A percentile compares a stretch with the other conserved stretches of the same genome.
Conservation (phyloP, 495 filamentous ascomycete genomes). For the Aspergillus cristatus region DNA sequence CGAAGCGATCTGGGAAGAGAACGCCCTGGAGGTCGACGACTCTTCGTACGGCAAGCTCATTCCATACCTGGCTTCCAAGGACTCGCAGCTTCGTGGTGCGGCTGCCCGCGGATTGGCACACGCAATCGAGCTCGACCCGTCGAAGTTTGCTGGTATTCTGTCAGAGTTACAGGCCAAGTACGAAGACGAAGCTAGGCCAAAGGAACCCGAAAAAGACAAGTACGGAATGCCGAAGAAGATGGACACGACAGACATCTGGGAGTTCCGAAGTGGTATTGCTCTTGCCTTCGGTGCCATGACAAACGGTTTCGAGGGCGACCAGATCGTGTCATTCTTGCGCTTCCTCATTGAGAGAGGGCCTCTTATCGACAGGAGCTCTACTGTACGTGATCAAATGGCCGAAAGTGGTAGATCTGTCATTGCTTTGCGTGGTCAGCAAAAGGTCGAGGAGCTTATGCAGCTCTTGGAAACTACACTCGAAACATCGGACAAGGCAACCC, state of each 20-base stretch:
- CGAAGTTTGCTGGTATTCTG: conserved; percentile 48
- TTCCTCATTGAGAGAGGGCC: conserved; percentile 82
- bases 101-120: conserved; percentile 77
- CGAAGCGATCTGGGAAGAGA: conserved; percentile 88
- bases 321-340: conserved; percentile 66
- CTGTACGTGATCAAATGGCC: conserved; percentile 83
- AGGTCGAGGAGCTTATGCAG: conserved; percentile 86
- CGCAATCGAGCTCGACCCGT: conserved; percentile 49
- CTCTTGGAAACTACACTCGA: conserved; percentile 80
- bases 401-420: conserved; percentile 80
- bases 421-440: conserved; percentile 61
- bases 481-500: conserved; percentile 66
- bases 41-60: conserved; percentile 55
- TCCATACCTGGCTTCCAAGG: conserved; percentile 68
- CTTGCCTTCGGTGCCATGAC: conserved; percentile 77
- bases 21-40: conserved; percentile 63
- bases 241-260: conserved; percentile 81
- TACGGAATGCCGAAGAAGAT: conserved; percentile 88
- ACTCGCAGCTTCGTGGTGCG: conserved; percentile 71
- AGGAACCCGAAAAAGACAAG: conserved; percentile 71
- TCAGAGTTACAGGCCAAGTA: conserved; percentile 59
- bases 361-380: conserved; percentile 64
- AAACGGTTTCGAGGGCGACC: conserved; percentile 51
- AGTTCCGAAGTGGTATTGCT: conserved; percentile 77
- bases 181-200: conserved; percentile 66